phyloP scores from a whole-genome alignment of 305 asterid species.

The Plantago lanceolata region DNA sequence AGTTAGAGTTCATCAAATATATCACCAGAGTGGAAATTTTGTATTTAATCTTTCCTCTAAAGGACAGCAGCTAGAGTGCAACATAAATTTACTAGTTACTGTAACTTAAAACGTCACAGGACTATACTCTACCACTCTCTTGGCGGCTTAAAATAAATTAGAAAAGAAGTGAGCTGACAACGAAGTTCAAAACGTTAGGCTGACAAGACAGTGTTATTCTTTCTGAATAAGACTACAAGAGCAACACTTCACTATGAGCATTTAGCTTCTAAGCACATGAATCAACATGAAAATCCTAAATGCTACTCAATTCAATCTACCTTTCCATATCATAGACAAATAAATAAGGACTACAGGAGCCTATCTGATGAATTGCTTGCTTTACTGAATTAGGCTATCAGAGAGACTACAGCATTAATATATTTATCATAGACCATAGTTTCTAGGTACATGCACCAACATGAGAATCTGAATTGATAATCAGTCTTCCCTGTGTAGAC shows the following conservation, averaged over 20 bases:
- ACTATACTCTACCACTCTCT: too few relatives aligned
- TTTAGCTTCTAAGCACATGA: neutral
- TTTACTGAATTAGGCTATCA: too few relatives aligned
- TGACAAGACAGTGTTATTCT: neutral
- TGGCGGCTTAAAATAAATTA: neutral
- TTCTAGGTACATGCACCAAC: too few relatives aligned
- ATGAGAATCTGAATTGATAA: too few relatives aligned
- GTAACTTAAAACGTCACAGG: neutral
- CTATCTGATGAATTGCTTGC: too few relatives aligned
- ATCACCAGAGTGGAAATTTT: neutral
- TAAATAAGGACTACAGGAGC: neutral
- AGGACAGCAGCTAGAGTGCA: constrained; percentile 10
- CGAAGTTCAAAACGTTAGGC: neutral
- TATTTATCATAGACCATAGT: too few relatives aligned
- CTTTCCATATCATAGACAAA: neutral
- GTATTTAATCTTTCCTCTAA: constrained; percentile 15
- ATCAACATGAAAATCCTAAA: neutral
- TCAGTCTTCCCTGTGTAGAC: neutral
- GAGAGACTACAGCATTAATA: too few relatives aligned
- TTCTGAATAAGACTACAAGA: neutral
- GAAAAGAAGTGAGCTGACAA: neutral
- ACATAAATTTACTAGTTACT: neutral
- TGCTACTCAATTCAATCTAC: neutral
- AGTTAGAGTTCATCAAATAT: neutral
- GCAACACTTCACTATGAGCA: neutral